Conservation (phyloP, 2,329 filamentous ascomycete species). For the Alternaria atra region DNA sequence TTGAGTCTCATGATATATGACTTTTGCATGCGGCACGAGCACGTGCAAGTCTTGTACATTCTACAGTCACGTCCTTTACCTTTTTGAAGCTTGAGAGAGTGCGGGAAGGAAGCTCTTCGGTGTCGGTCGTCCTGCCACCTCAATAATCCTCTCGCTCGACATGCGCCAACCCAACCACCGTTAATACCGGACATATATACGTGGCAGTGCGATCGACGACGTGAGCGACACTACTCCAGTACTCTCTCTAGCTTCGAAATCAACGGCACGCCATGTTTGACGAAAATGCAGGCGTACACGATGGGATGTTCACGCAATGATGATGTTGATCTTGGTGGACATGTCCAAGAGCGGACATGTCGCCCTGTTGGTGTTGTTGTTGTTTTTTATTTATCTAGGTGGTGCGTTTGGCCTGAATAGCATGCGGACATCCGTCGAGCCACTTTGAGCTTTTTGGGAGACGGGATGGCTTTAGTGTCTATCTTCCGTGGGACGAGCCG, state of each 20-base stretch:
- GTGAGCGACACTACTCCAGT: constrained; percentile 19
- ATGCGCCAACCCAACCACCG: constrained; percentile 13
- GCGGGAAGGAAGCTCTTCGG: constrained; percentile 23
- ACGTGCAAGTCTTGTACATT: constrained; percentile 50
- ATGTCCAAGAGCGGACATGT: constrained; percentile 29
- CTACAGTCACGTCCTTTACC: constrained; percentile 38
- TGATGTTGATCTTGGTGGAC: constrained; percentile 32
- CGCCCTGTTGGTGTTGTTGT: constrained; percentile 29
- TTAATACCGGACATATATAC: constrained; percentile 19
- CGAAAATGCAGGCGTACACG: constrained; percentile 41
- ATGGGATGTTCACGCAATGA: constrained; percentile 38
- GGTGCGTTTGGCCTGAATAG: constrained; percentile 25
- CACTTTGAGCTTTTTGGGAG: constrained; percentile 17
- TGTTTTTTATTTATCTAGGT: constrained; percentile 21
- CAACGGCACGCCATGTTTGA: constrained; percentile 33
- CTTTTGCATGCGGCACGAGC: constrained; percentile 48
- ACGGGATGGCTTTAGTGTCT: constrained; percentile 36
- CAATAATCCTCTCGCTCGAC: constrained; percentile 20
- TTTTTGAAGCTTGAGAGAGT: constrained; percentile 32
- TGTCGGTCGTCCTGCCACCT: constrained; percentile 31
- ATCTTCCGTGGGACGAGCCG: constrained; percentile 31
- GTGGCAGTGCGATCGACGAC: constrained; percentile 31
- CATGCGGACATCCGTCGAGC: constrained; percentile 20
- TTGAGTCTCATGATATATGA: constrained; percentile 48
- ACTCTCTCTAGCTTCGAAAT: constrained; percentile 16